Evolutionary conservation across 1,284 basidiomycete species (phyloP), one percentile per base, ranked within the genome.

Genomic region (Trichosporon sp.): DNA sequence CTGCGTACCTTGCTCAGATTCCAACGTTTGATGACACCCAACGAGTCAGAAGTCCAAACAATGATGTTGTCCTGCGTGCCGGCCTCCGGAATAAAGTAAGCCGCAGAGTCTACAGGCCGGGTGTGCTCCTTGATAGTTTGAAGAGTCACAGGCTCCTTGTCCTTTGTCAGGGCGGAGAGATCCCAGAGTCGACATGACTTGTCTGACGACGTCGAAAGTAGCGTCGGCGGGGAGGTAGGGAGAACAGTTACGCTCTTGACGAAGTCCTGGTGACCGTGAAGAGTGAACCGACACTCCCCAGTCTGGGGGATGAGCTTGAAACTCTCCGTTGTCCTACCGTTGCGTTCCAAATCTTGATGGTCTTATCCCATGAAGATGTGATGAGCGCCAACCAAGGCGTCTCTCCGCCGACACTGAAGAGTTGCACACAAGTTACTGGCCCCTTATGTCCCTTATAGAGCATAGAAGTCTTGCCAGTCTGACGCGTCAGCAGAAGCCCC

Each of bases 361-460:
- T 90, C 91, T 91, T 90, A 81, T 97, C 94, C 94, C 94, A 97
- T 56, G 94, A 94, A 21, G 92, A 93, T 56, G 92, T 93, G 73
- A 96, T 87, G 46, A 97, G 83, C 6, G 73, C 70, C 10, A 74
- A 38, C 71, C 77, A 74, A 6, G 73, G 64, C 7, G 74, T 69
- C 0, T 69, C 64, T 2, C 66, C 65, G 11, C 86, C 85, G 6
- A 78, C 70, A 0, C 74, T 74, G 63, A 77, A 88, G 77, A 96
- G 89, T 4, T 89, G 89, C 35, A 98, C 84, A 32, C 87, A 90
- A 1, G 94, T 95, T 59, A 95, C 92, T 19, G 95, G 95, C 1
- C 91, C 95, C 10, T 87, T 88, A 81, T 98, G 95, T 0, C 92
- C 93, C 78, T 87, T 89, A 84, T 89, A 95, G 1, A 91, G 83